A percentile compares a stretch with the other conserved stretches of the same genome.
phyloP scores from a whole-genome alignment of 169 alveolate genomes.

The Blepharisma undulans region DNA sequence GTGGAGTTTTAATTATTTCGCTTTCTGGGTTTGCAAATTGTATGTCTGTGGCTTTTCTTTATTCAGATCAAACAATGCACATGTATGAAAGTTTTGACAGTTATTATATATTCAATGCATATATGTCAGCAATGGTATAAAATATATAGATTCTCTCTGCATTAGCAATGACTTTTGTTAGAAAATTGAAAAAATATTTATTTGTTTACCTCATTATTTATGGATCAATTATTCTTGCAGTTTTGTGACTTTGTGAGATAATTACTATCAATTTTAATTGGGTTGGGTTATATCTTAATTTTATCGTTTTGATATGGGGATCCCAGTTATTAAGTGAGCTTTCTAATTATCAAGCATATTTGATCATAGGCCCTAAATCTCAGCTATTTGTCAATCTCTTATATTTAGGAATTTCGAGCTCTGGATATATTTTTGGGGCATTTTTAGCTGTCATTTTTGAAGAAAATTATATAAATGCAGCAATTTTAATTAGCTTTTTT shows the following conservation, averaged over 20 bases:
- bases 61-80: not conserved
- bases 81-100: not conserved
- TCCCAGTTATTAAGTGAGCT: not conserved
- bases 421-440: not conserved
- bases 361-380: not conserved
- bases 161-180: not conserved
- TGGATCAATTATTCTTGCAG: not conserved
- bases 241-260: not conserved
- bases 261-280: not conserved
- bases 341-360: not conserved
- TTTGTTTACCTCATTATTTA: not conserved
- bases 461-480: not conserved
- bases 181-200: no score
- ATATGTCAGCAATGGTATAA: not conserved
- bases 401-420: not conserved
- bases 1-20: not conserved
- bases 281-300: not conserved
- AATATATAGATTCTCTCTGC: not conserved
- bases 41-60: not conserved
- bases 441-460: not conserved
- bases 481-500: not conserved
- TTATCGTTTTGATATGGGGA: not conserved
- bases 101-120: not conserved
- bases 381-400: not conserved
- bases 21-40: not conserved